Percentiles rank a stretch among this genome's conserved stretches.
Evolutionary conservation across 148 eudicot genomes (phyloP).

Genomic region (Chenopodium quinoa): DNA sequence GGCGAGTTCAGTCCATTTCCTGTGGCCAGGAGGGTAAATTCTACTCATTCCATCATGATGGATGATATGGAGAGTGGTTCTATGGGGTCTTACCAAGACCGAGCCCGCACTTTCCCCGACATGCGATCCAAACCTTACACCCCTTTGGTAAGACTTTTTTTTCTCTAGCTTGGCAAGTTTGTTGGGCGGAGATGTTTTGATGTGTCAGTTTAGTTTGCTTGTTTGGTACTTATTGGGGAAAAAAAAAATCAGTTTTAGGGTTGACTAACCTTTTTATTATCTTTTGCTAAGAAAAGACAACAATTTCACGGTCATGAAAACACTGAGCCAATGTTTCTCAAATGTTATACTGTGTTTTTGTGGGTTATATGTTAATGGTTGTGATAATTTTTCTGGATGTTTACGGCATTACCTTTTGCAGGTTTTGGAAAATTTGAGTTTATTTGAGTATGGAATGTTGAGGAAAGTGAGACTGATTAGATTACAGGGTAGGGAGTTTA

Average conservation of each 20-base stretch:
- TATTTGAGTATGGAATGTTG: background rate
- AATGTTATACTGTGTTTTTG: background rate
- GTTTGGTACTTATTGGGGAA: background rate
- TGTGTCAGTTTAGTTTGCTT: constrained; percentile 9
- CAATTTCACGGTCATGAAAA: background rate
- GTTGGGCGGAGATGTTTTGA: constrained; percentile 12
- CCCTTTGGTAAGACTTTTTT: constrained; percentile 61
- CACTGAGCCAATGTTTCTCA: background rate
- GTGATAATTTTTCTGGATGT: background rate
- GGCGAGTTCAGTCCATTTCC: constrained; percentile 61
- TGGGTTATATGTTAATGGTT: background rate
- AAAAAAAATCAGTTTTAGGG: background rate
- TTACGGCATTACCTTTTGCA: background rate
- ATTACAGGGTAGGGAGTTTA: background rate
- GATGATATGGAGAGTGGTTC: constrained; percentile 79
- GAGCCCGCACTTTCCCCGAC: constrained; percentile 85
- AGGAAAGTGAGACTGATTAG: background rate
- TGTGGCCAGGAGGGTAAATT: constrained; percentile 70
- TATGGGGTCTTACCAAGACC: constrained; percentile 71
- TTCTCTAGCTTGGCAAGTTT: background rate
- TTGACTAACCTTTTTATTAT: constrained; percentile 6
- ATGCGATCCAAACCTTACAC: constrained; percentile 83
- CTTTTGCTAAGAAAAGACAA: background rate
- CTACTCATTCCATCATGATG: constrained; percentile 69
- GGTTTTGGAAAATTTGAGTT: constrained; percentile 3